phyloP scores from a whole-genome alignment of 192 early-diverging fungal species.

The Mortierella hygrophila region DNA sequence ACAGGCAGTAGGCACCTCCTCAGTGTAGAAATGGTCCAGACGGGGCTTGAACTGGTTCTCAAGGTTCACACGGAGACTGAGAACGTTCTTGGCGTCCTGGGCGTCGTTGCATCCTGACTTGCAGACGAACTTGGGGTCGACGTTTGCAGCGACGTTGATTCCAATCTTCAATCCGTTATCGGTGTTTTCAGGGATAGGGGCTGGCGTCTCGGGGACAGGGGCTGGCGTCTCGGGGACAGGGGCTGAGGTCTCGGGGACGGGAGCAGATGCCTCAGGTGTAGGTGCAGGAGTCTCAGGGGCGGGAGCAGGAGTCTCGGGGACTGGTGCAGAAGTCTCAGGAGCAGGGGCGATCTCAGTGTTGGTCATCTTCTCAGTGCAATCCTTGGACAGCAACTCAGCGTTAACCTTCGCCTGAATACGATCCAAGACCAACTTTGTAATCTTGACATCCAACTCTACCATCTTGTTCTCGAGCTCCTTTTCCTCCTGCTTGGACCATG shows the following conservation, averaged over 20 bases:
- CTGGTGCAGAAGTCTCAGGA: too few relatives aligned
- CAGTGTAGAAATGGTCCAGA: conserved; percentile 21
- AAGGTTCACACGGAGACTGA: conserved; percentile 27
- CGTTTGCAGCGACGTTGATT: conserved; percentile 9
- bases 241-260: background rate
- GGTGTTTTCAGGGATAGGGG: conserved; percentile 14
- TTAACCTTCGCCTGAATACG: conserved; percentile 24
- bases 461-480: conserved; percentile 26
- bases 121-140: conserved; percentile 40
- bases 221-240: background rate
- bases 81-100: conserved; percentile 23
- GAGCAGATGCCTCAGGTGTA: background rate
- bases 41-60: conserved; percentile 24
- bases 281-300: background rate
- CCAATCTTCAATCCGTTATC: background rate
- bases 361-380: conserved; percentile 51
- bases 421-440: conserved; percentile 18
- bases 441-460: conserved; percentile 10
- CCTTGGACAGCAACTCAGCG: conserved; percentile 44
- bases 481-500: conserved; percentile 26
- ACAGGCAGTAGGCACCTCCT: conserved; percentile 33
- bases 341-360: conserved; percentile 22
- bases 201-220: conserved; percentile 10
- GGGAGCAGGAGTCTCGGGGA: background rate
- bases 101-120: conserved; percentile 47